Percentiles rank a stretch among this genome's conserved stretches.
These are phyloP conservation scores for Blastobotrys capitulatus DNA, from an alignment of 1,139 yeast species.

Conservation along the genomic window DNA sequence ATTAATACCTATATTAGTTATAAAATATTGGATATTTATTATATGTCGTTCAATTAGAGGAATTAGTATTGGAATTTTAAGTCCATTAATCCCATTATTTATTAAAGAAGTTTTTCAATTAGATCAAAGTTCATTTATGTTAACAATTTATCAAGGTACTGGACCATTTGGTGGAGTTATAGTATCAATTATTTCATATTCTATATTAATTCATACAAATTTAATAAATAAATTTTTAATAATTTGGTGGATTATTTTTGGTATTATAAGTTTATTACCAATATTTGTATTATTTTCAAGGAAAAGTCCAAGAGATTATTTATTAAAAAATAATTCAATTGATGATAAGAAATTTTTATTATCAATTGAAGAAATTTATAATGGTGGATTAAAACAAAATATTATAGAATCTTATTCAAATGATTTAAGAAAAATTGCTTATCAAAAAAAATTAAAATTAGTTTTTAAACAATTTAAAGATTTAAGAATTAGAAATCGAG, in stretches of 20 bases:
- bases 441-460: neutral
- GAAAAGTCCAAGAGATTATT: neutral
- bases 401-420: neutral
- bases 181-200: conserved; percentile 1
- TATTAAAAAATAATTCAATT: neutral
- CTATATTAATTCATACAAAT: neutral
- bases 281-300: neutral
- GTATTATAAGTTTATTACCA: neutral
- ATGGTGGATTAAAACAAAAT: neutral
- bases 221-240: neutral
- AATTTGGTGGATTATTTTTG: neutral
- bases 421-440: neutral
- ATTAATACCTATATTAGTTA: conserved; percentile 6
- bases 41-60: conserved; percentile 59
- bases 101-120: conserved; percentile 53
- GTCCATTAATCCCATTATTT: conserved; percentile 60
- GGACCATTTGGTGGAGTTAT: conserved; percentile 53
- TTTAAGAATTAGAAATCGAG: neutral
- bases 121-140: conserved; percentile 49
- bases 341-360: neutral
- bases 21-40: conserved; percentile 27
- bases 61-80: conserved; percentile 56
- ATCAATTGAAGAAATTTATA: neutral
- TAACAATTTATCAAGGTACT: conserved; percentile 59
- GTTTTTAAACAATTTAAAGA: neutral